Evolutionary conservation across 176 grass and related monocot species (phyloP).

Genomic region (Chrysopogon serrulatus): DNA sequence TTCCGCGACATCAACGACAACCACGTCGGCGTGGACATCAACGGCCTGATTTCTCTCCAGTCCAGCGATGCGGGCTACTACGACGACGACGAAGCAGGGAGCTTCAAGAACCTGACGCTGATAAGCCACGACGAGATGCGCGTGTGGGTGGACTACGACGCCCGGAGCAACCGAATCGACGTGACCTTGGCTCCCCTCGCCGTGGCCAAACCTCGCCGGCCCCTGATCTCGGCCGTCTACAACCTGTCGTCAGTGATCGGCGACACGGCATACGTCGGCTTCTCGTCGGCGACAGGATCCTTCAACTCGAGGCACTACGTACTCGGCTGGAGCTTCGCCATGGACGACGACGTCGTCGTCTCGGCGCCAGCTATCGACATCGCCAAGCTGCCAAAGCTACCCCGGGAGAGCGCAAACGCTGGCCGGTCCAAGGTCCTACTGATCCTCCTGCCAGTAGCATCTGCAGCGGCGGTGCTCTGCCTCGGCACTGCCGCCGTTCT

Average conservation of each 20-base stretch:
- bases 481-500: not conserved
- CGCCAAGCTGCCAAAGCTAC: conserved; percentile 27
- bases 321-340: conserved; percentile 59
- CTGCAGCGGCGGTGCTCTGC: not conserved
- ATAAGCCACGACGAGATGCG: not conserved
- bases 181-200: conserved; percentile 4
- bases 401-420: not conserved
- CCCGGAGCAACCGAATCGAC: not conserved
- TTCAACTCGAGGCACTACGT: conserved; percentile 33
- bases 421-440: not conserved
- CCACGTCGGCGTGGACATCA: not conserved
- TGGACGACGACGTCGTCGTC: conserved; percentile 39
- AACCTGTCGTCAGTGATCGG: conserved; percentile 8
- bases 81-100: not conserved
- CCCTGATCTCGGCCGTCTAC: not conserved
- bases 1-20: conserved; percentile 2
- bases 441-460: conserved; percentile 1
- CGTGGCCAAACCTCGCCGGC: not conserved
- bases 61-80: not conserved
- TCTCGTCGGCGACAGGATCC: conserved; percentile 15
- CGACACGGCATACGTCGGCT: conserved; percentile 14
- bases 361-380: conserved; percentile 37
- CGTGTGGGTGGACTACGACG: not conserved
- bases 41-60: not conserved
- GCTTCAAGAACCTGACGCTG: not conserved